Percentiles rank a stretch among this genome's conserved stretches.
Conservation (phyloP, 768 basidiomycete genomes). For the Phlebiopsis gigantea region DNA sequence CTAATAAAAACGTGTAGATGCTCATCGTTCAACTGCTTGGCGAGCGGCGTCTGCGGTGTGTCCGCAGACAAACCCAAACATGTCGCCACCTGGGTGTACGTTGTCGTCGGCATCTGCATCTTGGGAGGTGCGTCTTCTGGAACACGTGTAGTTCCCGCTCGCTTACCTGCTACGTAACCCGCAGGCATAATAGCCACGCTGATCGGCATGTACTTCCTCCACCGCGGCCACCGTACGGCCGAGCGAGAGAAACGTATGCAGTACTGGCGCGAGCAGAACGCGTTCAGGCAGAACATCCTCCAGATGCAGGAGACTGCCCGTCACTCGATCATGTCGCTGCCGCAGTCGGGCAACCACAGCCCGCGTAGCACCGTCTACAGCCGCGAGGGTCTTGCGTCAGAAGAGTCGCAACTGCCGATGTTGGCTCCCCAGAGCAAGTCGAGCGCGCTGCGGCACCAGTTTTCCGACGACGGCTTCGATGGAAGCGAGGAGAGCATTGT, state of each 20-base stretch:
- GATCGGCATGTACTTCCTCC: slow-evolving; percentile 61
- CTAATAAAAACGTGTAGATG: slow-evolving; percentile 43
- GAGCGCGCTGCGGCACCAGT: slow-evolving; percentile 51
- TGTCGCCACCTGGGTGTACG: slow-evolving; percentile 65
- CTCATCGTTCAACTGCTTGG: slow-evolving; percentile 66
- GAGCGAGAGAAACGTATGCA: slow-evolving; percentile 82
- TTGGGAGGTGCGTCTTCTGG: slow-evolving; percentile 50
- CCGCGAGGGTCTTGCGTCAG: slow-evolving; percentile 39
- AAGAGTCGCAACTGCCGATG: slow-evolving; percentile 54
- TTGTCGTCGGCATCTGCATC: slow-evolving; percentile 65
- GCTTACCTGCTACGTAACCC: neutral
- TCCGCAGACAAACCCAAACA: slow-evolving; percentile 56
- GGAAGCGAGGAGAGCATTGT: slow-evolving; percentile 41
- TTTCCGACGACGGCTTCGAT: slow-evolving; percentile 41
- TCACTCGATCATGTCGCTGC: slow-evolving; percentile 56
- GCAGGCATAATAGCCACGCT: slow-evolving; percentile 74
- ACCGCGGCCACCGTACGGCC: slow-evolving; percentile 63
- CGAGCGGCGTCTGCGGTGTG: slow-evolving; percentile 54
- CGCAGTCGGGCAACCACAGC: slow-evolving; percentile 35
- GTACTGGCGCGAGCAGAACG: slow-evolving; percentile 89
- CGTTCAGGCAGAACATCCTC: slow-evolving; percentile 75
- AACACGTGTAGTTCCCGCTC: neutral
- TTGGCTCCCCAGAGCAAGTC: slow-evolving; percentile 36
- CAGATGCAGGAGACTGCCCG: slow-evolving; percentile 76
- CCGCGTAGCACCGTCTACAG: slow-evolving; percentile 46